Base-by-base conservation (phyloP, 73 alveolate species). In the Symbiodinium natans region DNA sequence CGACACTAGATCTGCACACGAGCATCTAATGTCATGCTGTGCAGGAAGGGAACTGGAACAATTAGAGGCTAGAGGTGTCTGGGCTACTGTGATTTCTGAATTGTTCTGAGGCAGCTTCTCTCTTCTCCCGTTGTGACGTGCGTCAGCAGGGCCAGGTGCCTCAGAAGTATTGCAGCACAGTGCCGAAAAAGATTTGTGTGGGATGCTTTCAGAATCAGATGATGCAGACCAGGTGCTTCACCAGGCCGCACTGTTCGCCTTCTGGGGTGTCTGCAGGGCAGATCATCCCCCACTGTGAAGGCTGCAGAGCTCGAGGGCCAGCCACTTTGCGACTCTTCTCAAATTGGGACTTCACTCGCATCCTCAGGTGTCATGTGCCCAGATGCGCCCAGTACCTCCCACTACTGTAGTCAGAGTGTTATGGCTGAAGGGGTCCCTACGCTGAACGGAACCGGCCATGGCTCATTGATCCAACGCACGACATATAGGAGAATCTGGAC, bases 201-300 rank as follows among this genome's bases (percentile, higher is more conserved):
- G 39, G 36, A 71, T 27, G 39, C 33, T 29, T 0, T 71, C 27
- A 10, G 41, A 71, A 52, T 73, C 27, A 36, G 43, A n/a, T n/a
- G n/a, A n/a, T n/a, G 85, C 33, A 31, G 46, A 34, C 93, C 29
- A 99, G 99, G 95, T 99, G 99, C 99, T 99, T 99, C 13, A 99
- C 99, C 83, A 99, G 98, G 10, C 99, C 99, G 93, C 99, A 99
- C 85, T 99, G 99, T 75, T 99, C 99, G 1, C 99, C 99, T 73
- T 99, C 99, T 4, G 99, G 99, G 17, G 99, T 99, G 99, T 99
- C 99, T 71, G 99, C 98, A 17, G 99, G 99, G 83, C 99, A 99
- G 9, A 99, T 95, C 99, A 99, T 99, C 40, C 99, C 99, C 99
- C 99, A 99, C 85, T 99, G 99, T 43, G 99, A 99, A 11, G 99